Evolutionary conservation across 208 protist genomes (phyloP).

Genomic region (Leishmania amazonensis): DNA sequence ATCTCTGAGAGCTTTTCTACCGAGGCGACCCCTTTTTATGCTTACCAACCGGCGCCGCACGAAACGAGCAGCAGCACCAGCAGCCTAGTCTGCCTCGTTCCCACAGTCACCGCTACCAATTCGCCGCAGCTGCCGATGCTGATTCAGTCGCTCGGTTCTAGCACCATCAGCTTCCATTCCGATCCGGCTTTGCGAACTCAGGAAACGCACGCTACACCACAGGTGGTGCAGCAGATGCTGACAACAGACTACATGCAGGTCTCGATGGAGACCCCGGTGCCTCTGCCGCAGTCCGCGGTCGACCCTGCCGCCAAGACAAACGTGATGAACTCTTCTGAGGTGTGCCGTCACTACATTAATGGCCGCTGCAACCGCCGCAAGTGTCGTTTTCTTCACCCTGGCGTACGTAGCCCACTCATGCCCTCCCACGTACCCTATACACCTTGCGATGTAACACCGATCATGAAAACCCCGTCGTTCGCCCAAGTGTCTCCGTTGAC

Average conservation of each 20-base stretch:
- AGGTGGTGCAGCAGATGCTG: constrained; percentile 7
- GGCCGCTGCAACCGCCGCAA: constrained; percentile 71
- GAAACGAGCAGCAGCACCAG: constrained; percentile 9
- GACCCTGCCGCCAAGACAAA: constrained; percentile 15
- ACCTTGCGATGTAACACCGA: neutral
- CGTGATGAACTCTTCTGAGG: constrained; percentile 11
- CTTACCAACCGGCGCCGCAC: constrained; percentile 6
- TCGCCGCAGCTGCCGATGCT: constrained; percentile 12
- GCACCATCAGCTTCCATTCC: constrained; percentile 1
- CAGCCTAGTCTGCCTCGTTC: constrained; percentile 25
- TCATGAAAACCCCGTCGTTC: neutral
- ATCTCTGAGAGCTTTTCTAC: neutral
- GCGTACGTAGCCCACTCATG: constrained; percentile 5
- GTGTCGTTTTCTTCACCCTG: constrained; percentile 62
- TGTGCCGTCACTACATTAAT: constrained; percentile 64
- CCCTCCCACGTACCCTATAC: neutral
- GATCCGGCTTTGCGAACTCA: neutral
- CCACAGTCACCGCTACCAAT: neutral
- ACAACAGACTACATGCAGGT: neutral
- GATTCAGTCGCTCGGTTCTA: constrained; percentile 15
- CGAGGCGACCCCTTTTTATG: constrained; percentile 8
- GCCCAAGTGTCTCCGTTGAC: constrained; percentile 2
- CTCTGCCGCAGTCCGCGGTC: neutral
- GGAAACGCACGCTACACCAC: constrained; percentile 6
- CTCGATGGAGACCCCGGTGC: neutral